A percentile compares a stretch with the other conserved stretches of the same genome.
Evolutionary conservation across 331 rosid species (phyloP).

Genomic region (Quercus lobata): DNA sequence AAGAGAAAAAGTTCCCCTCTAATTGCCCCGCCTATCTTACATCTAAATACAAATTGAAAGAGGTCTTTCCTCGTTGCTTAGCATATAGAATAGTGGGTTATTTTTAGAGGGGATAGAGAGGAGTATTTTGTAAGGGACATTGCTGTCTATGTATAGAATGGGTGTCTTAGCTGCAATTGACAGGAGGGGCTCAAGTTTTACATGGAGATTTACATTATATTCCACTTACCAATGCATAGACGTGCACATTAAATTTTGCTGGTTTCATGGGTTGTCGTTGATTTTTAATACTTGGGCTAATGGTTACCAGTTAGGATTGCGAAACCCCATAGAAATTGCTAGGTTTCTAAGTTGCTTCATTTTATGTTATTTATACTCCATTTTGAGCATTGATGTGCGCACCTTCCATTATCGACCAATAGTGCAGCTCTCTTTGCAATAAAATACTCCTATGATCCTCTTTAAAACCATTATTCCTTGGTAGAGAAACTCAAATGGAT

Average conservation of each 20-base stretch:
- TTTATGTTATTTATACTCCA: slow-evolving; percentile 11
- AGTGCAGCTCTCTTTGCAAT: background rate
- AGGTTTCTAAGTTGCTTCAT: slow-evolving; percentile 35
- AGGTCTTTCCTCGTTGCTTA: too few relatives aligned
- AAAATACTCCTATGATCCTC: background rate
- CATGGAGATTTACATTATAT: slow-evolving; percentile 3
- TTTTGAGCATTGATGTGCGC: slow-evolving; percentile 33
- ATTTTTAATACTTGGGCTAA: slow-evolving; percentile 15
- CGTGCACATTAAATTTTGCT: slow-evolving; percentile 30
- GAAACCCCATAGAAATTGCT: slow-evolving; percentile 31
- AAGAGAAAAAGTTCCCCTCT: too few relatives aligned
- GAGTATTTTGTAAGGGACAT: background rate
- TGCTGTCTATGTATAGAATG: background rate
- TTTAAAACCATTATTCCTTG: background rate
- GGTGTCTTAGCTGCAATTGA: background rate
- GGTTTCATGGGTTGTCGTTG: slow-evolving; percentile 28
- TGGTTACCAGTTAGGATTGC: slow-evolving; percentile 49
- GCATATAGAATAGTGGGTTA: too few relatives aligned
- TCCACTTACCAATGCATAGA: slow-evolving; percentile 50
- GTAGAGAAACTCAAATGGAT: background rate
- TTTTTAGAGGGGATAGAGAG: background rate
- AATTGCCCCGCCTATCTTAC: too few relatives aligned
- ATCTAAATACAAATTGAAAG: too few relatives aligned
- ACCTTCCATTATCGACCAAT: background rate
- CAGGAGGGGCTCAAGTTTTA: background rate